Conservation (phyloP, 352 stramenopile species). For the Globisporangium cylindrosporum region DNA sequence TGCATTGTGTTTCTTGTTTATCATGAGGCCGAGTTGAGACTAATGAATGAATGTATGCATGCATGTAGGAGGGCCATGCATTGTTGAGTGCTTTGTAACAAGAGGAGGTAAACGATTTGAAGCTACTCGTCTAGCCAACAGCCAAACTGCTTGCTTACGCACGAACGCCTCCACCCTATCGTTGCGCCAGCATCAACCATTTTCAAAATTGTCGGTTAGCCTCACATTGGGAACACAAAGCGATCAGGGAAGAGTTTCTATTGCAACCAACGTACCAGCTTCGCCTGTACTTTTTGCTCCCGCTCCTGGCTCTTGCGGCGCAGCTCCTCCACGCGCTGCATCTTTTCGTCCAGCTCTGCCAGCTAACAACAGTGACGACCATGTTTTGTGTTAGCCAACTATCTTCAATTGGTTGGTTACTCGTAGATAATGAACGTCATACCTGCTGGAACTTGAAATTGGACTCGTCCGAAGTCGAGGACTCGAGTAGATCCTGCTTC, state of each 20-base stretch:
- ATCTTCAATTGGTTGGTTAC: background rate
- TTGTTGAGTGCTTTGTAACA: background rate
- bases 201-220: background rate
- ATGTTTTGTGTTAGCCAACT: background rate
- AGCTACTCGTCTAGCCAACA: background rate
- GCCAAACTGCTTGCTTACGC: background rate
- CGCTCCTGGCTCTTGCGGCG: conserved; percentile 60
- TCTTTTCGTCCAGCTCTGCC: conserved; percentile 71
- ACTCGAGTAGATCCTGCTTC: conserved; percentile 76
- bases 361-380: conserved; percentile 24
- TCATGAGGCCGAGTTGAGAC: background rate
- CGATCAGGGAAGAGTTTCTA: background rate
- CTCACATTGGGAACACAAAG: background rate
- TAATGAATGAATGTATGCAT: background rate
- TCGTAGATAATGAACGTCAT: background rate
- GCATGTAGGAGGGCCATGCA: background rate
- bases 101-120: background rate
- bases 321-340: conserved; percentile 73
- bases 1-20: background rate
- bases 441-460: conserved; percentile 64
- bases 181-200: conserved; percentile 1
- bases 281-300: conserved; percentile 54
- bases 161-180: conserved; percentile 5
- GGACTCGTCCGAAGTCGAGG: conserved; percentile 19
- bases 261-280: conserved; percentile 29